phyloP scores from a whole-genome alignment of 352 stramenopile genomes.

The Pythium angustatum region DNA sequence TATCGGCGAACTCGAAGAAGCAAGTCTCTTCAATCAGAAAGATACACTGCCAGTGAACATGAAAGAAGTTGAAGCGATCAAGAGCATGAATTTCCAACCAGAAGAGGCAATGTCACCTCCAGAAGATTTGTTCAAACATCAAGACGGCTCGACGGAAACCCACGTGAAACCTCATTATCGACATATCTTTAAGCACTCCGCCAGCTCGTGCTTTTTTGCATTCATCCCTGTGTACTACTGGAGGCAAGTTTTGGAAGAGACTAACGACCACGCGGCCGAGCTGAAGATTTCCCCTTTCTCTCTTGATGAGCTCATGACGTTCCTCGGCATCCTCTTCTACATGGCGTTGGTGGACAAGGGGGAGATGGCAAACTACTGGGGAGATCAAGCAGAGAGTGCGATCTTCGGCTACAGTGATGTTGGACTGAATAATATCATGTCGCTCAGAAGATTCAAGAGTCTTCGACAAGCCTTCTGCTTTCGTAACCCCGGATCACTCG shows the following conservation, averaged over 20 bases:
- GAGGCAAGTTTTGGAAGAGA: constrained; percentile 30
- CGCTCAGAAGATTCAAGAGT: constrained; percentile 25
- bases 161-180: constrained; percentile 7
- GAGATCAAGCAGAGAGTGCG: constrained; percentile 21
- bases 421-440: constrained; percentile 24
- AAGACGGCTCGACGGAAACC: constrained; percentile 14
- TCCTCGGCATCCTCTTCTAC: constrained; percentile 33
- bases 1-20: too few relatives aligned
- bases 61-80: constrained; percentile 9
- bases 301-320: constrained; percentile 34
- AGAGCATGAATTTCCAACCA: not conserved
- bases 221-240: constrained; percentile 33
- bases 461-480: constrained; percentile 31
- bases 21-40: too few relatives aligned
- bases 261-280: constrained; percentile 13
- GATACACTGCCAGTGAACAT: not conserved
- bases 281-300: constrained; percentile 1
- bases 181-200: constrained; percentile 30
- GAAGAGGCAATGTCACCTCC: not conserved
- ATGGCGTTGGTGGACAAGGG: constrained; percentile 34
- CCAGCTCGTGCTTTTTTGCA: constrained; percentile 30
- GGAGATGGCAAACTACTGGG: constrained; percentile 35
- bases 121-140: not conserved
- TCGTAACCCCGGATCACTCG: not conserved
- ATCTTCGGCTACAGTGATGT: constrained; percentile 6